A percentile compares a stretch with the other conserved stretches of the same genome.
Evolutionary conservation across 1,284 basidiomycete genomes (phyloP).

Genomic region (Malassezia furfur): DNA sequence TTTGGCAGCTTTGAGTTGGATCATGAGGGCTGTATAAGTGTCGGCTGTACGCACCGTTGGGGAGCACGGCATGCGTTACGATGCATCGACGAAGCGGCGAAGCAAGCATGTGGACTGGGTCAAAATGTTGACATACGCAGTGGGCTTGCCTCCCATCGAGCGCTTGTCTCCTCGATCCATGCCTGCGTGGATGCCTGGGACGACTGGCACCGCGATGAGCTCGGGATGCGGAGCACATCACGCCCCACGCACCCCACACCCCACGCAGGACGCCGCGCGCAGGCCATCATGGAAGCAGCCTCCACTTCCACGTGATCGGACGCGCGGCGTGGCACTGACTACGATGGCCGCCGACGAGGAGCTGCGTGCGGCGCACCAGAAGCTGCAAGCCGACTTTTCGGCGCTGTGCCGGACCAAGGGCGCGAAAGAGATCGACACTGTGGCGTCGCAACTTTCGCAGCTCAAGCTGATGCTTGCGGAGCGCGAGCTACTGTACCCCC

Average conservation of each 20-base stretch:
- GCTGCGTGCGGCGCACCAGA: constrained; percentile 7
- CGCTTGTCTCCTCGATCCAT: neutral
- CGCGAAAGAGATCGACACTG: neutral
- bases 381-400: constrained; percentile 3
- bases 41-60: constrained; percentile 1
- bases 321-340: constrained; percentile 1
- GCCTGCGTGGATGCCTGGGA: no score
- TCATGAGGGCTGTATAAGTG: constrained; percentile 12
- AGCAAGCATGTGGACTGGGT: constrained; percentile 17
- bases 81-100: constrained; percentile 18
- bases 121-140: neutral
- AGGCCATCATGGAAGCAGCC: neutral
- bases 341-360: constrained; percentile 13
- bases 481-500: constrained; percentile 62
- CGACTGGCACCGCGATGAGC: no score
- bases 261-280: neutral
- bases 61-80: constrained; percentile 13
- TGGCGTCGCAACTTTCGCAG: constrained; percentile 28
- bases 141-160: neutral
- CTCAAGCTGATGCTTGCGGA: constrained; percentile 67
- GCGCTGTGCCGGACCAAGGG: neutral
- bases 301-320: constrained; percentile 10
- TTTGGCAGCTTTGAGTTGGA: constrained; percentile 14
- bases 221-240: no score
- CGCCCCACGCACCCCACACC: neutral